These are phyloP conservation scores for Clavariopsis aquatica DNA, from an alignment of 495 filamentous ascomycete genomes.

Conservation along the genomic window DNA sequence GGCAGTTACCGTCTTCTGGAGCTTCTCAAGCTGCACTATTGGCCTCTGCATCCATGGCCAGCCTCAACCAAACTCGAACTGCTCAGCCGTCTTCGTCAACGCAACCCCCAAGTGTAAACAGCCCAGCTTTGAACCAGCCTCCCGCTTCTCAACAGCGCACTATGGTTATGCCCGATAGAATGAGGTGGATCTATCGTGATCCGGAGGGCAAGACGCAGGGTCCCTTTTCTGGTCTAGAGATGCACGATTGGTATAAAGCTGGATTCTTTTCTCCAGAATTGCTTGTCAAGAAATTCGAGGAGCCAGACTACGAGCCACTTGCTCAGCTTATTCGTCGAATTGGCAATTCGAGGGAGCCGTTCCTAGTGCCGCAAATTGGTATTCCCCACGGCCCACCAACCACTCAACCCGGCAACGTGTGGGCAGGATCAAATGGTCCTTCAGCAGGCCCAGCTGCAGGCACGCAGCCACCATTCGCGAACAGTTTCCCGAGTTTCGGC, in stretches of 20 bases:
- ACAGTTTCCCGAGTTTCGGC: constrained; percentile 94
- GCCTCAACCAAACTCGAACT: constrained; percentile 20
- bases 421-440: constrained; percentile 43
- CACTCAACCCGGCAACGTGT: constrained; percentile 51
- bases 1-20: constrained; percentile 26
- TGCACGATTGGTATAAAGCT: constrained; percentile 99
- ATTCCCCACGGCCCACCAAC: constrained; percentile 77
- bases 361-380: constrained; percentile 94
- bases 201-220: constrained; percentile 89
- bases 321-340: constrained; percentile 93
- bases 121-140: constrained; percentile 55
- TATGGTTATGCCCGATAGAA: constrained; percentile 99
- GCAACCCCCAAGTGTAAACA: constrained; percentile 39
- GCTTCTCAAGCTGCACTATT: constrained; percentile 25
- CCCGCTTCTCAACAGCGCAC: constrained; percentile 73
- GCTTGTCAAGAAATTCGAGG: constrained; percentile 90
- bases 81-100: constrained; percentile 26
- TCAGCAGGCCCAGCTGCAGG: constrained; percentile 49
- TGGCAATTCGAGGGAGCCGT: constrained; percentile 95
- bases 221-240: constrained; percentile 92
- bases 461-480: constrained; percentile 91
- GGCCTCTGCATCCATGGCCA: constrained; percentile 13
- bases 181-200: constrained; percentile 97
- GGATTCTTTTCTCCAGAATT: constrained; percentile 95
- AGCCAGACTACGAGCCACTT: constrained; percentile 91